Evolutionary conservation across 164 flowering plant species (phyloP), one percentile per base, ranked within the genome.

Genomic region (Macadamia tetraphylla): DNA sequence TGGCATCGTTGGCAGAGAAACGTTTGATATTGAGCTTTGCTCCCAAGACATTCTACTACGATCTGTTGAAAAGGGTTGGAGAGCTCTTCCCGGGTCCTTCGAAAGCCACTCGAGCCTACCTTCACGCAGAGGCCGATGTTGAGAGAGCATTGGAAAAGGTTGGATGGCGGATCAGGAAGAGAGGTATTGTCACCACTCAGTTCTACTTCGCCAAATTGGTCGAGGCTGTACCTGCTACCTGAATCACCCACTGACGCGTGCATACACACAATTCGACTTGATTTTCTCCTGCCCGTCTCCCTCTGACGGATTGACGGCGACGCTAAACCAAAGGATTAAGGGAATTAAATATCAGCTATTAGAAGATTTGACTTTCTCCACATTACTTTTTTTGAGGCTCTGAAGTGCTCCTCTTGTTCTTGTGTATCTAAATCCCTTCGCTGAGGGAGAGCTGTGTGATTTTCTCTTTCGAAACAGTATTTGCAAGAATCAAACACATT

Each of bases 11-110:
- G 63, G 98, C 99, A 3, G 89, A 95, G 71, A 79, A 86, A 62
- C 17, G 57, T 1, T 53, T 53, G 57, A 53, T 53, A 53, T n/a
- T 95, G 42, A 95, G 99, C 75, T 95, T 95, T 79, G 99, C 98
- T 3, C 99, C 98, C 15, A 92, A 92, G 81, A 95, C 99, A 55
- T 76, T 88, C 17, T 95, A 95, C 66, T 92, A 90, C 71, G 79
- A 79, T 78, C 46, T 88, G 53, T 67, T 95, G 79, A 95, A 95
- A 83, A 85, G 98, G 77, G 68, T 92, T 15, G 99, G 99, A 29
- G 99, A 95, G 86, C 75, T 95, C 70, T 92, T 95, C 73, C 99
- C 98, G 0, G 99, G 98, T 49, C 99, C 99, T 7, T 95, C 99
- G 6, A 94, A 94, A 81, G 99, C 99, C 1, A 92, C 99, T 0